Conservation (phyloP, 129 eudicot species). For the Artemisia annua region DNA sequence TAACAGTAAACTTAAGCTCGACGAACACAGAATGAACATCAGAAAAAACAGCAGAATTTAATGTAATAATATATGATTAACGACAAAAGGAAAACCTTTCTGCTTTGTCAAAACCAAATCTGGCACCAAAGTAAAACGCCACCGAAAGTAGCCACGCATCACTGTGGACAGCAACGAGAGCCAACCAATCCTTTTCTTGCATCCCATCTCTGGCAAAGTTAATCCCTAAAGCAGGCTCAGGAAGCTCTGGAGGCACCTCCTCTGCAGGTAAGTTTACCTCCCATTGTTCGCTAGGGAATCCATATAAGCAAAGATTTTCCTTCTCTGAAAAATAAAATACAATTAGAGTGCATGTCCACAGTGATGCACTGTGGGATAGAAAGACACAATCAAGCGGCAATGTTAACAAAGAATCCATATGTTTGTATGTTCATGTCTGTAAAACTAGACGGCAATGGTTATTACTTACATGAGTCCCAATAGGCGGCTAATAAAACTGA, state of each 20-base stretch:
- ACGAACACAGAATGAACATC: slow-evolving; percentile 15
- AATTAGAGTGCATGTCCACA: not conserved
- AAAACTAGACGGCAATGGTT: too few relatives aligned
- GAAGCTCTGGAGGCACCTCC: slow-evolving; percentile 97
- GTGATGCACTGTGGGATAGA: not conserved
- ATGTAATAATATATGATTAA: not conserved
- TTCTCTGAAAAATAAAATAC: slow-evolving; percentile 50
- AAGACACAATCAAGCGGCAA: not conserved
- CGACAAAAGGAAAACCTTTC: slow-evolving; percentile 49
- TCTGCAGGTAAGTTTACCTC: slow-evolving; percentile 85
- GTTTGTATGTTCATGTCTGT: too few relatives aligned
- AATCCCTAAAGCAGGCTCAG: slow-evolving; percentile 88
- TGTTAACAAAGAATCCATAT: not conserved
- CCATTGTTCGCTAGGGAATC: slow-evolving; percentile 83
- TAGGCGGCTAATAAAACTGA: too few relatives aligned
- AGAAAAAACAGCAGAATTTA: too few relatives aligned
- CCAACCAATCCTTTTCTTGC: slow-evolving; percentile 85
- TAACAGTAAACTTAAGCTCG: slow-evolving; percentile 23
- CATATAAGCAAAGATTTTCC: slow-evolving; percentile 85
- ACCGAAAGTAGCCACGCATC: slow-evolving; percentile 87
- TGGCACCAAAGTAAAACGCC: slow-evolving; percentile 80
- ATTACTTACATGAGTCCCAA: too few relatives aligned
- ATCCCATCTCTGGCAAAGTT: slow-evolving; percentile 94
- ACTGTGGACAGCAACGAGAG: slow-evolving; percentile 91
- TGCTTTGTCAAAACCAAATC: slow-evolving; percentile 82